Evolutionary conservation across 2,329 filamentous ascomycete species (phyloP).

Genomic region (Penicillium concentricum): DNA sequence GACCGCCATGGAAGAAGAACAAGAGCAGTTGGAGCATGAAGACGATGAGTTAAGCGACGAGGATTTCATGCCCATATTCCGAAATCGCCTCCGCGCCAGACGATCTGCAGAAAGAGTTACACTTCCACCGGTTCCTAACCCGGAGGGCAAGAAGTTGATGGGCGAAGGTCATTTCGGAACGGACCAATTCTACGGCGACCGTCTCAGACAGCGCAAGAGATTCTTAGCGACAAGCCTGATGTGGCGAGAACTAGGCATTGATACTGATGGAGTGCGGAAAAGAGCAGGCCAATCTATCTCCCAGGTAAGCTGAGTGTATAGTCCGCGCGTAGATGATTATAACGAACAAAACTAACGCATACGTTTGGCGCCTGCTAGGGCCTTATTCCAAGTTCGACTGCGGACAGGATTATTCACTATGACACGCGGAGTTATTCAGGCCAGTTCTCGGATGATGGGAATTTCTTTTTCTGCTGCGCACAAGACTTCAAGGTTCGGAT

Average conservation of each 20-base stretch:
- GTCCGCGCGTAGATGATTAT: too few relatives aligned
- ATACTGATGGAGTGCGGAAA: slow-evolving; percentile 56
- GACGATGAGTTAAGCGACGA: slow-evolving; percentile 34
- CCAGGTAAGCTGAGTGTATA: slow-evolving; percentile 52
- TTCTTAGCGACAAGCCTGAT: slow-evolving; percentile 69
- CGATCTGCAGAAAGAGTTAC: slow-evolving; percentile 46
- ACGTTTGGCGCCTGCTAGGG: slow-evolving; percentile 47
- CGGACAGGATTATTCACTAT: slow-evolving; percentile 87
- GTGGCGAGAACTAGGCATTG: slow-evolving; percentile 77
- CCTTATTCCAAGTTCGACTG: slow-evolving; percentile 72
- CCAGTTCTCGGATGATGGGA: slow-evolving; percentile 94
- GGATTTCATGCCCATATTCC: slow-evolving; percentile 29
- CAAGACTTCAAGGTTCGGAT: slow-evolving; percentile 94
- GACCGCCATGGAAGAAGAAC: not conserved
- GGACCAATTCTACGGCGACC: slow-evolving; percentile 57
- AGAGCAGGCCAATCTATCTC: slow-evolving; percentile 66
- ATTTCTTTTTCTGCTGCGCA: slow-evolving; percentile 91
- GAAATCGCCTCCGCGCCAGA: slow-evolving; percentile 50
- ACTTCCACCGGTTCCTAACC: slow-evolving; percentile 83
- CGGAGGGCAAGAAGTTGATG: slow-evolving; percentile 76
- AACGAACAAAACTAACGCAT: not conserved
- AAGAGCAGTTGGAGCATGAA: slow-evolving; percentile 12
- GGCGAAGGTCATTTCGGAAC: slow-evolving; percentile 75
- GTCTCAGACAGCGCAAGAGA: slow-evolving; percentile 56
- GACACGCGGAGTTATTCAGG: slow-evolving; percentile 86